These are phyloP conservation scores for Wickerhamomyces sp. DNA, from an alignment of 1,139 yeast species.

Conservation along the genomic window DNA sequence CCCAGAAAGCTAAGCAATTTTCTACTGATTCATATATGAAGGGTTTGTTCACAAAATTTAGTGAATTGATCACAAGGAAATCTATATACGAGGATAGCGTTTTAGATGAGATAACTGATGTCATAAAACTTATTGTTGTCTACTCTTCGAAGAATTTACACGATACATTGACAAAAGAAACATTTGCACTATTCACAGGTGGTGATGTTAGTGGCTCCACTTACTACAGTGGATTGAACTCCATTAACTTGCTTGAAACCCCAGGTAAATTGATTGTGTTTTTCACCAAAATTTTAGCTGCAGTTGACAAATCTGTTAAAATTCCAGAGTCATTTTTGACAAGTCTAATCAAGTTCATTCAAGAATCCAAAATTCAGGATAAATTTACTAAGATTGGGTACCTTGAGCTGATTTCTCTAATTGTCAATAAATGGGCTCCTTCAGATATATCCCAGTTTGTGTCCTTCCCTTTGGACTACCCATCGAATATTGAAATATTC, in stretches of 20 bases:
- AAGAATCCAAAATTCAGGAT: conserved; percentile 15
- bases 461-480: conserved; percentile 5
- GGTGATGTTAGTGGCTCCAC: conserved; percentile 9
- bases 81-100: conserved; percentile 17
- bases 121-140: conserved; percentile 28
- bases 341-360: conserved; percentile 16
- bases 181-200: conserved; percentile 27
- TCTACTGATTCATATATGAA: conserved; percentile 18
- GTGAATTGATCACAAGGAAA: conserved; percentile 6
- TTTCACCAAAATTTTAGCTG: conserved; percentile 47
- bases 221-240: conserved; percentile 17
- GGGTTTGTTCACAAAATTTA: conserved; percentile 11
- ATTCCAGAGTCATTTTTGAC: conserved; percentile 16
- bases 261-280: conserved; percentile 44
- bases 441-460: conserved; percentile 1
- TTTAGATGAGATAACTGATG: conserved; percentile 28
- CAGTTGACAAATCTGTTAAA: conserved; percentile 36
- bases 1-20: conserved; percentile 13
- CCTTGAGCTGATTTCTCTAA: conserved; percentile 51
- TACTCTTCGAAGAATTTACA: conserved; percentile 25
- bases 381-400: conserved; percentile 46
- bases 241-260: conserved; percentile 25
- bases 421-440: conserved; percentile 56
- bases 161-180: conserved; percentile 33
- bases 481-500: conserved; percentile 41